Conservation (phyloP, 306 rosid species). For the Pyrus bretschneideri region DNA sequence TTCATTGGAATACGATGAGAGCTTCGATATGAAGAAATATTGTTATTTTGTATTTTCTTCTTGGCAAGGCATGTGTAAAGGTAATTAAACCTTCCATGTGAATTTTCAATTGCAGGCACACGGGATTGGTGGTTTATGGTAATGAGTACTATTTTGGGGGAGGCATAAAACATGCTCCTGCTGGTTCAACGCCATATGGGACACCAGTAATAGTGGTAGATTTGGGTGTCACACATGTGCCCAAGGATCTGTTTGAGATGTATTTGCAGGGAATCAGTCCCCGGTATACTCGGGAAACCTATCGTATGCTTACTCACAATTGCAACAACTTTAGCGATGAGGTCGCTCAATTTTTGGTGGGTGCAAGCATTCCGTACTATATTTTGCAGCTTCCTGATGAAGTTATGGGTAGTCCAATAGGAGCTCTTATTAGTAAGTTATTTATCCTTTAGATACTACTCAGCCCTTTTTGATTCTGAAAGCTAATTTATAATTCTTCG, state of each 20-base stretch:
- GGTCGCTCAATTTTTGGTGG: slow-evolving; percentile 86
- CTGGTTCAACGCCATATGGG: slow-evolving; percentile 79
- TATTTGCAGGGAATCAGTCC: slow-evolving; percentile 81
- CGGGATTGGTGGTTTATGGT: slow-evolving; percentile 86
- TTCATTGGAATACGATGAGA: not conserved
- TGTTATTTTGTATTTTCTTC: not conserved
- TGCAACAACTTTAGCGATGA: slow-evolving; percentile 94
- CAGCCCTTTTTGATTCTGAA: not conserved
- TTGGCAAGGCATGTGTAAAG: not conserved
- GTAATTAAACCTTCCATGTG: not conserved
- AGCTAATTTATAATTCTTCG: not conserved
- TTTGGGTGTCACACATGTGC: slow-evolving; percentile 76
- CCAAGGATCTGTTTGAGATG: slow-evolving; percentile 75
- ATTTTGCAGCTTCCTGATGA: slow-evolving; percentile 83
- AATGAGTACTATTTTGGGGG: slow-evolving; percentile 92
- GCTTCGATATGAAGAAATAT: not conserved
- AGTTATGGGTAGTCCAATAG: slow-evolving; percentile 90
- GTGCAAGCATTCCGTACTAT: slow-evolving; percentile 65
- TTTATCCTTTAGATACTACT: not conserved
- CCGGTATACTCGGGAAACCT: slow-evolving; percentile 67
- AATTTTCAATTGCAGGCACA: slow-evolving; percentile 54
- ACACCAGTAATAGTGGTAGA: slow-evolving; percentile 67
- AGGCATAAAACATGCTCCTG: slow-evolving; percentile 64
- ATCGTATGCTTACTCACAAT: slow-evolving; percentile 72
- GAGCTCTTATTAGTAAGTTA: slow-evolving; percentile 61